Conservation (phyloP, 371 early-diverging fungal genomes). For the Synchytrium microbalum region DNA sequence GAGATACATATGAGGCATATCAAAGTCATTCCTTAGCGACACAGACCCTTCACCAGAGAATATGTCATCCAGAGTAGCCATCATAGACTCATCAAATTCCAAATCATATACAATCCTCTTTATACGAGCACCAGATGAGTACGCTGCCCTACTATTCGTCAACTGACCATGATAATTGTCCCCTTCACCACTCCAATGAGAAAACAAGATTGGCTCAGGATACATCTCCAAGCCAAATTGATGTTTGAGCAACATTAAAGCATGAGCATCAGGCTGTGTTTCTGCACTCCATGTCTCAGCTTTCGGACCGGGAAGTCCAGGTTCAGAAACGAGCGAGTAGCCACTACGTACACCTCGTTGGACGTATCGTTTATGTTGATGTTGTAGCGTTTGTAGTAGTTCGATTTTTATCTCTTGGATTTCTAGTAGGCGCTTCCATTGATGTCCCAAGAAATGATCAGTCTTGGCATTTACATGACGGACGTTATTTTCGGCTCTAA, state of each 20-base stretch:
- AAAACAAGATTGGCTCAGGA: constrained; percentile 19
- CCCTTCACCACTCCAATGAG: constrained; percentile 38
- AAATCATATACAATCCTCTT: constrained; percentile 23
- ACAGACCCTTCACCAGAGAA: constrained; percentile 34
- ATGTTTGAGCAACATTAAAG: constrained; percentile 14
- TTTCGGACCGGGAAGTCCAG: constrained; percentile 2
- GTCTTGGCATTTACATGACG: constrained; percentile 37
- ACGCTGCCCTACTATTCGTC: constrained; percentile 17
- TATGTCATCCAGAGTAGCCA: constrained; percentile 31
- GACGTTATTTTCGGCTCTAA: constrained; percentile 32
- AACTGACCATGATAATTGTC: constrained; percentile 31
- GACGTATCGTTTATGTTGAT: constrained; percentile 4
- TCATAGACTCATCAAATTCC: constrained; percentile 16
- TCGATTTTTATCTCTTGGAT: constrained; percentile 36
- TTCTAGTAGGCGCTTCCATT: constrained; percentile 37
- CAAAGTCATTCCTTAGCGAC: constrained; percentile 31
- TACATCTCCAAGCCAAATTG: constrained; percentile 9
- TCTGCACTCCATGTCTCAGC: constrained; percentile 17
- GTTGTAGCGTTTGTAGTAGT: constrained; percentile 22
- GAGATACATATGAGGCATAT: constrained; percentile 24
- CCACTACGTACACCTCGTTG: constrained; percentile 5
- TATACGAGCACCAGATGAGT: constrained; percentile 4
- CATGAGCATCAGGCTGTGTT: constrained; percentile 24
- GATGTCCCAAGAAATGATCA: constrained; percentile 32
- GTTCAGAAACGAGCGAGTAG: neutral